Base-by-base conservation (phyloP, 371 early-diverging fungal species). In the Cladochytrium tenue region DNA sequence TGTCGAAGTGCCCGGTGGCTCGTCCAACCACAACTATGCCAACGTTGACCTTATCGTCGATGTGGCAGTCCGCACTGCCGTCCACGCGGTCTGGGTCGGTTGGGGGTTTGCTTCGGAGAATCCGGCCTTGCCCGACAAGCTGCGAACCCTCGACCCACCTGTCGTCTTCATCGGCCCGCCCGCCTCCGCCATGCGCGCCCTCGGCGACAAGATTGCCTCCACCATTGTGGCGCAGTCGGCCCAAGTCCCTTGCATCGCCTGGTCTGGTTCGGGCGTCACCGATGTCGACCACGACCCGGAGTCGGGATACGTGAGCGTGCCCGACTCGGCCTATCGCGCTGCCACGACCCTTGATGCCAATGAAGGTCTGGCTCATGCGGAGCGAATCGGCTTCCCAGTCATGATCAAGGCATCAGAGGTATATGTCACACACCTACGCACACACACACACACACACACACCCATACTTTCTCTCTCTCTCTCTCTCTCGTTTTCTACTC, bases 41-140 rank as follows among this genome's bases (percentile, higher is more conserved):
- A 98, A 99, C 73, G 95, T 98, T 32, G 93, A 95, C 67, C 81
- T 97, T 35, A 98, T 99, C 71, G 96, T 96, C 58, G 97, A 98
- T 69, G 88, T 96, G 33, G 99, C 98, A 36, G 95, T 95, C 82
- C 86, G 96, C 61, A 94, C 93, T 10, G 92, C 91, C 60, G 96
- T 95, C 23, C 93, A 97, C 73, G 90, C 81, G 56, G 86, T 86
- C 13, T 88, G 88, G 85, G 90, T 89, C 31, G 89, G 88, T 64
- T 97, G 99, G 99, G 99, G 99, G 62, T 98, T 99, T 75, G 96
- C 98, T 35, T 97, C 98, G 28, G 99, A 99, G 78, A 97, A 99
- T 78, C 97, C 97, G 62, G 81, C 88, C 61, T 85, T 99, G 56
- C 95, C 97, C 62, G 97, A 97, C 76, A 87, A 89, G 71, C 89